Evolutionary conservation across 352 stramenopile species (phyloP).

Genomic region (Globisporangium radiosum): DNA sequence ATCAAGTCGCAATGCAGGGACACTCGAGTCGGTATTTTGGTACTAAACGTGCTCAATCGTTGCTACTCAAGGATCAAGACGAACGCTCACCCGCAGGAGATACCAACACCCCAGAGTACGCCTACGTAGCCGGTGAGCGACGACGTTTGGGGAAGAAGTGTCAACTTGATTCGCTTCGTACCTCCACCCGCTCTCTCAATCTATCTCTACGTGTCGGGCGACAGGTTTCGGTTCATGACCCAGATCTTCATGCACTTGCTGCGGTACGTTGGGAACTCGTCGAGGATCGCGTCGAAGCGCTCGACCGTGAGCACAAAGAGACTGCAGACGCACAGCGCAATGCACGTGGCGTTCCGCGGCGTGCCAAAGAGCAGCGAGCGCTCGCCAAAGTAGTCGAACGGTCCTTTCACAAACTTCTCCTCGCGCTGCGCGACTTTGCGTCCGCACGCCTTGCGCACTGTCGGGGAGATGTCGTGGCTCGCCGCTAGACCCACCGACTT

Average conservation of each 20-base stretch:
- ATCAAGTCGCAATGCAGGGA: too few species aligned
- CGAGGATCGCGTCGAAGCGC: constrained; percentile 58
- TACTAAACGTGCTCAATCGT: too few species aligned
- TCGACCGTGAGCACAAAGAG: constrained; percentile 59
- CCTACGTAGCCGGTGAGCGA: too few species aligned
- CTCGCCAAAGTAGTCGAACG: constrained; percentile 76
- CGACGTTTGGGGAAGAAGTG: too few species aligned
- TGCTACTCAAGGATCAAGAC: too few species aligned
- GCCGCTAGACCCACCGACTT: background rate
- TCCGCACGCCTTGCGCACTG: background rate
- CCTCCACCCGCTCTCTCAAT: too few species aligned
- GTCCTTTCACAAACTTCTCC: constrained; percentile 64
- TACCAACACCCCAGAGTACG: too few species aligned
- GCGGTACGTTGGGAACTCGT: constrained; percentile 60
- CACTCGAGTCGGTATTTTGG: too few species aligned
- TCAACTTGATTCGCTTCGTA: too few species aligned
- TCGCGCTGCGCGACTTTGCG: constrained; percentile 23
- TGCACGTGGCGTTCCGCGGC: constrained; percentile 57
- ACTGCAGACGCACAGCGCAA: constrained; percentile 63
- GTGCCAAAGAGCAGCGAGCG: constrained; percentile 66
- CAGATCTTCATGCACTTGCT: constrained; percentile 50
- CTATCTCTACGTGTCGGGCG: background rate
- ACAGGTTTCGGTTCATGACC: constrained; percentile 37
- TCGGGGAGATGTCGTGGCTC: background rate
- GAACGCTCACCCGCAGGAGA: too few species aligned